These are phyloP conservation scores for Phytophthora palmivora DNA, from an alignment of 352 stramenopile genomes.

Conservation along the genomic window DNA sequence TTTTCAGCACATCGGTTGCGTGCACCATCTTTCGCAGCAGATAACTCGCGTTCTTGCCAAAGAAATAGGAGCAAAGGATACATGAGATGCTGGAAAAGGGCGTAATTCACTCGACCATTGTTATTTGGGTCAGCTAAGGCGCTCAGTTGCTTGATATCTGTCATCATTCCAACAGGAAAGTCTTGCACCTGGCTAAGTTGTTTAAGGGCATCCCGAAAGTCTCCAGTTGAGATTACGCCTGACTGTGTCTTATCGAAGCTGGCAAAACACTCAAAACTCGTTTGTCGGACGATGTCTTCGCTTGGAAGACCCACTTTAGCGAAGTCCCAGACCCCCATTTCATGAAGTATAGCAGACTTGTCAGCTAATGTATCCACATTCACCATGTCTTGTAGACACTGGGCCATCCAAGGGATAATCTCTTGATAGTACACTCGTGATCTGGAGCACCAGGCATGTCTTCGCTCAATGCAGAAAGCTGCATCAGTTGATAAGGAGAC, in stretches of 20 bases:
- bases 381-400: constrained; percentile 41
- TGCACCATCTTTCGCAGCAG: constrained; percentile 4
- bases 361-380: constrained; percentile 34
- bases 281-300: constrained; percentile 41
- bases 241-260: constrained; percentile 36
- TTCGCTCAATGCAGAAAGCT: constrained; percentile 43
- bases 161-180: constrained; percentile 29
- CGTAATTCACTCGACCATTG: constrained; percentile 66
- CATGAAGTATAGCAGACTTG: constrained; percentile 33
- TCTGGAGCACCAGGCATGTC: constrained; percentile 22
- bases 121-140: constrained; percentile 53
- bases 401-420: constrained; percentile 40
- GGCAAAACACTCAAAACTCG: constrained; percentile 45
- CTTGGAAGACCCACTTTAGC: constrained; percentile 21
- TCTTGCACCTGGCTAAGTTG: constrained; percentile 29
- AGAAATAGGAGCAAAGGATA: constrained; percentile 51
- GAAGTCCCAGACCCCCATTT: constrained; percentile 28
- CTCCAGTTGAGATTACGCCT: constrained; percentile 45
- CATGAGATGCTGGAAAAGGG: constrained; percentile 60
- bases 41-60: constrained; percentile 35
- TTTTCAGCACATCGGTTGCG: constrained; percentile 3
- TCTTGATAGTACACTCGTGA: constrained; percentile 55
- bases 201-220: constrained; percentile 43
- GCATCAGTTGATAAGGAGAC: constrained; percentile 56
- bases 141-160: constrained; percentile 40